phyloP scores from a whole-genome alignment of 768 basidiomycete genomes.

The Pisolithus microcarpus region DNA sequence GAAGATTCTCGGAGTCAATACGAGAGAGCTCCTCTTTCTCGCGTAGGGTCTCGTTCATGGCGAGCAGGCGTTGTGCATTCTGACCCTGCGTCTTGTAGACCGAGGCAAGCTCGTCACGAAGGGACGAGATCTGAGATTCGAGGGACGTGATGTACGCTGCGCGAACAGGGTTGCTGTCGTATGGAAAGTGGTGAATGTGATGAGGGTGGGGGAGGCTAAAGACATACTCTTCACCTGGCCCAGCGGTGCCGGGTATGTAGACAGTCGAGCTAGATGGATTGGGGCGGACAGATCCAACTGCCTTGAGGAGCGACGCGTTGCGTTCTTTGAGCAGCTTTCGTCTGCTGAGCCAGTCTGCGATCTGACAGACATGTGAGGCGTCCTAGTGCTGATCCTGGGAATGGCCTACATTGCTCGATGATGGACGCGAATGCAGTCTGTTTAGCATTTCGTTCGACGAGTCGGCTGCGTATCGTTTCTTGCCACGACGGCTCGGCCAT shows the following conservation, averaged over 20 bases:
- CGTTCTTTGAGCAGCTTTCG: slow-evolving; percentile 87
- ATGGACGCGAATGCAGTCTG: slow-evolving; percentile 77
- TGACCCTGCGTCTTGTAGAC: slow-evolving; percentile 96
- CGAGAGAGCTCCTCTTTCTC: slow-evolving; percentile 88
- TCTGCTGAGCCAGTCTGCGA: slow-evolving; percentile 86
- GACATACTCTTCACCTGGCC: slow-evolving; percentile 62
- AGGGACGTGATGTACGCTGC: slow-evolving; percentile 87
- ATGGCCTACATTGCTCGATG: slow-evolving; percentile 82
- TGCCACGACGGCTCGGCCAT: slow-evolving; percentile 87
- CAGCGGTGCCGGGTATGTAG: slow-evolving; percentile 43
- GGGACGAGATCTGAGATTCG: slow-evolving; percentile 86
- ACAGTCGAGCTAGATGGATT: slow-evolving; percentile 59
- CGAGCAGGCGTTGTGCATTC: slow-evolving; percentile 85
- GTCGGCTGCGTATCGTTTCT: slow-evolving; percentile 68
- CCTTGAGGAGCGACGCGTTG: slow-evolving; percentile 81
- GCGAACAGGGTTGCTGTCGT: slow-evolving; percentile 68
- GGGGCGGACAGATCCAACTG: slow-evolving; percentile 64
- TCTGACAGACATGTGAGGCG: slow-evolving; percentile 40
- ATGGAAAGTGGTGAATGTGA: not conserved
- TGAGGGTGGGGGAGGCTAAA: not conserved
- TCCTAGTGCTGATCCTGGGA: not conserved
- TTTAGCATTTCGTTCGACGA: slow-evolving; percentile 75
- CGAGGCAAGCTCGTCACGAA: slow-evolving; percentile 87
- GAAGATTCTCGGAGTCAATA: slow-evolving; percentile 71
- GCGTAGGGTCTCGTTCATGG: slow-evolving; percentile 91